Evolutionary conservation across 2,329 filamentous ascomycete species (phyloP).

Genomic region (Aspergillus fructus): DNA sequence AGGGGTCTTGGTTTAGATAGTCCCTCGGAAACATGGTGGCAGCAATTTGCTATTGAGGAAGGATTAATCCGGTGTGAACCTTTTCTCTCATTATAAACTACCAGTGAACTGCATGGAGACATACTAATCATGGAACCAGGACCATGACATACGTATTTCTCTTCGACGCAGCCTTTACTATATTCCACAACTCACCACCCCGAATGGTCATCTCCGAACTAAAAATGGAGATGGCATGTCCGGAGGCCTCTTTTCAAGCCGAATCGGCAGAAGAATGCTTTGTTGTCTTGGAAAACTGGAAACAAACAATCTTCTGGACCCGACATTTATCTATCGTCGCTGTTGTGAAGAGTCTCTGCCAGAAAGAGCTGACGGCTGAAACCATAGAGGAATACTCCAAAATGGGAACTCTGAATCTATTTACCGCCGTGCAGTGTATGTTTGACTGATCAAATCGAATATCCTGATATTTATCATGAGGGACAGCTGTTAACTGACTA

Average conservation of each 20-base stretch:
- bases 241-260: slow-evolving; percentile 30
- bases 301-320: slow-evolving; percentile 19
- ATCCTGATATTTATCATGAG: too few species aligned
- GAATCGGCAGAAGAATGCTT: slow-evolving; percentile 22
- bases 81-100: too few species aligned
- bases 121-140: slow-evolving; percentile 6
- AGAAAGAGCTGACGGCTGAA: slow-evolving; percentile 13
- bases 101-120: too few species aligned
- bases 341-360: slow-evolving; percentile 22
- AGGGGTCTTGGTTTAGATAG: slow-evolving; percentile 4
- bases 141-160: slow-evolving; percentile 28
- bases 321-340: slow-evolving; percentile 16
- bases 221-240: slow-evolving; percentile 25
- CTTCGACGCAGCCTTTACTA: slow-evolving; percentile 29
- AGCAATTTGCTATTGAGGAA: slow-evolving; percentile 23
- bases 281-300: slow-evolving; percentile 18
- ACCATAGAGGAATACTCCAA: slow-evolving; percentile 15
- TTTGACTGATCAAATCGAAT: background rate
- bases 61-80: slow-evolving; percentile 25
- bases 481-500: background rate
- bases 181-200: slow-evolving; percentile 30
- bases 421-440: slow-evolving; percentile 25
- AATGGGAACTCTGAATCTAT: slow-evolving; percentile 26
- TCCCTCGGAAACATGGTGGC: slow-evolving; percentile 20
- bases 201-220: slow-evolving; percentile 27